Evolutionary conservation across 768 basidiomycete species (phyloP).

Genomic region (Termitomyces sp.): DNA sequence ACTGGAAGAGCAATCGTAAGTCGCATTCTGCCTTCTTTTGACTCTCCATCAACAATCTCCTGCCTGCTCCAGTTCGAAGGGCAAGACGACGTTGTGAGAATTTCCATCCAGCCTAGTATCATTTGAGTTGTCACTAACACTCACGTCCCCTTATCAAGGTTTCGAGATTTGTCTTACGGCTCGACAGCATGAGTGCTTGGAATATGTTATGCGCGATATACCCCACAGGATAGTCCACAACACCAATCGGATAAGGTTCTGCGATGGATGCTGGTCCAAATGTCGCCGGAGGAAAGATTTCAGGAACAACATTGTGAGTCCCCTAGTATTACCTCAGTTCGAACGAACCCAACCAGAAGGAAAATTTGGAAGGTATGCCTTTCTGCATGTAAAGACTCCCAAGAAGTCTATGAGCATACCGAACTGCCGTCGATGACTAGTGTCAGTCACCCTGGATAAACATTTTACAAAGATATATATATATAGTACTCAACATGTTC

Average conservation of each 20-base stretch:
- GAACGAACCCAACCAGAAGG: background rate
- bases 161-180: background rate
- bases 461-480: background rate
- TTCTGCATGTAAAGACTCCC: conserved; percentile 3
- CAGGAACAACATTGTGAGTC: conserved; percentile 2
- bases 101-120: background rate
- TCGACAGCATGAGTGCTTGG: background rate
- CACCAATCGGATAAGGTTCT: background rate
- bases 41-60: too few species aligned
- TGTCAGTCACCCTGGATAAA: background rate
- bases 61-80: background rate
- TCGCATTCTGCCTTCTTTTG: background rate
- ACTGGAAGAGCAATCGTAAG: background rate
- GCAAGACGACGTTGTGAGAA: background rate
- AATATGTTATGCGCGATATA: too few species aligned
- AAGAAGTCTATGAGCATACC: background rate
- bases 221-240: background rate
- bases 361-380: background rate
- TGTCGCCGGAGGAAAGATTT: background rate
- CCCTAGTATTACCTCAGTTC: background rate
- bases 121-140: background rate
- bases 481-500: background rate
- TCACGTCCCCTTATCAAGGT: background rate
- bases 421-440: background rate
- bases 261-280: background rate